Conservation (phyloP, 345 rosid genomes). For the Turnera subulata region DNA sequence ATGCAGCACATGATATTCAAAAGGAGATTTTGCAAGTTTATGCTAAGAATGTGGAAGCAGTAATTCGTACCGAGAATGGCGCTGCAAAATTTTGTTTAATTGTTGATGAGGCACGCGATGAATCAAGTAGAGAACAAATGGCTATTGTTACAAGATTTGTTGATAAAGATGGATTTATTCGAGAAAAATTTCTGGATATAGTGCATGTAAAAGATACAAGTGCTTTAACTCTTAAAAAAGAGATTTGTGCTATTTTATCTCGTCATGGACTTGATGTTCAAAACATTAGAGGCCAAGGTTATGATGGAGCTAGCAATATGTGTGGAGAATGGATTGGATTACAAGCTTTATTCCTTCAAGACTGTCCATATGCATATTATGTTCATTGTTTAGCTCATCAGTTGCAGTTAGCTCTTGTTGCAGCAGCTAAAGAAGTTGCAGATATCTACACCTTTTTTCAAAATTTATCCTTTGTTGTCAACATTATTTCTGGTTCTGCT, state of each 20-base stretch:
- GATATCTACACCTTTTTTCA: no score
- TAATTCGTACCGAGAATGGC: not conserved
- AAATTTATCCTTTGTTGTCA: no score
- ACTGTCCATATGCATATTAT: no score
- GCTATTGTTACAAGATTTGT: not conserved
- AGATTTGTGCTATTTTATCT: not conserved
- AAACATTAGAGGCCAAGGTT: no score
- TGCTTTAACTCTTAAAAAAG: not conserved
- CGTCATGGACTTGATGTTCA: not conserved
- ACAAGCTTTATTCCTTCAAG: no score
- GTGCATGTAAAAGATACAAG: no score
- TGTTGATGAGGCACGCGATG: not conserved
- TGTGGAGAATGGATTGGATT: no score
- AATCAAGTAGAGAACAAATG: not conserved
- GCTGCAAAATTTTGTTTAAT: not conserved
- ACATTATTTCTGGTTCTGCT: no score
- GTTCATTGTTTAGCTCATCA: no score
- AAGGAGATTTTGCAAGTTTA: constrained; percentile 3
- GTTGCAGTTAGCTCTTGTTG: no score
- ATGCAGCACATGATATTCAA: not conserved
- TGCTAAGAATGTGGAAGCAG: constrained; percentile 2
- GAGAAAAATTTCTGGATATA: not conserved
- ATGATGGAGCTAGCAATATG: no score
- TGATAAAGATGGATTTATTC: not conserved
- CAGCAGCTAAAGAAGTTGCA: constrained; percentile 11